Base-by-base conservation (phyloP, 768 basidiomycete species). In the Rhizopogon sp. region DNA sequence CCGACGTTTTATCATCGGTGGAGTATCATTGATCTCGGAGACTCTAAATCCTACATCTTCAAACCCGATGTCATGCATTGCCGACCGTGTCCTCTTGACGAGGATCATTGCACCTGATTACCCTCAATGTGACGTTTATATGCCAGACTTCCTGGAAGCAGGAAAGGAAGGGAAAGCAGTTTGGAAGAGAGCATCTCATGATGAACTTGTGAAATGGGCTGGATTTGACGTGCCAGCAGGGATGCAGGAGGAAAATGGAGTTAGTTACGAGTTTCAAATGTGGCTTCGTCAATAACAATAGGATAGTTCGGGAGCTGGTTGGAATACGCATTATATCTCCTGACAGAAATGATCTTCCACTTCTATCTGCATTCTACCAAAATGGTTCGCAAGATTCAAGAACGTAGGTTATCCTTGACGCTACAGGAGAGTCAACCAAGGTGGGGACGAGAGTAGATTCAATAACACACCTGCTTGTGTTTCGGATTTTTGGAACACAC, bases 231-330 rank as follows among this genome's bases (percentile, higher is more conserved):
- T 95, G 46, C 79, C 87, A 11, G 74, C 77, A 58, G 93, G 90
- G 3, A 72, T 81, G 63, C 86, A 90, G 69, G 82, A 84, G 67
- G 93, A 97, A 70, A 88, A 88, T 53, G 91, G 86, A 9, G 76
- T 92, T 43, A 76, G 79, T 60, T 99, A 95, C 68, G 89, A 91
- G 73, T 97, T 87, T 70, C 91, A 99, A 75, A 93, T 99, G 93
- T 99, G 96, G 96, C 78, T 83, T 49, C 79, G 81, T 51, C 67
- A 65, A 53, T 33, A 56, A 54, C 42, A 46, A 43, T 35, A 49
- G 14, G 22, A 37, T 49, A 49, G 35, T 49, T 49, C 8, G 33
- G 22, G 20, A 49, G 35, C 9, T 25, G 39, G 39, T 40, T 40
- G 39, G 39, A 40, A 40, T 40, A 20, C 16, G 22, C 22, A 49